Evolutionary conservation across 495 filamentous ascomycete species (phyloP).

Genomic region (Aspergillus nidulans): DNA sequence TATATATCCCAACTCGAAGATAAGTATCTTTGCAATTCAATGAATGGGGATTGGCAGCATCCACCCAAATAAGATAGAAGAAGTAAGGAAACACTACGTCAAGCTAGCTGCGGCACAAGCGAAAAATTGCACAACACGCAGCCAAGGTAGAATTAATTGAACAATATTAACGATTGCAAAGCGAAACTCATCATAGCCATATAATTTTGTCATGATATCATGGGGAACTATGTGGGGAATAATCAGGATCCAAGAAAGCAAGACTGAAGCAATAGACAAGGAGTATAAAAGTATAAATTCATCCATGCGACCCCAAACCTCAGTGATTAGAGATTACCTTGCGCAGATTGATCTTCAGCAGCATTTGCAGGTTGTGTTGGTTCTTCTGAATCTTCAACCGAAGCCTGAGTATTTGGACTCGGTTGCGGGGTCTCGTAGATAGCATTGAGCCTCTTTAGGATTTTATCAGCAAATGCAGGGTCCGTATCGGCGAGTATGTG

Average conservation of each 20-base stretch:
- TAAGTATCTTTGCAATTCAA: neutral
- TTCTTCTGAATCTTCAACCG: neutral
- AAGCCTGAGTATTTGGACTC: slow-evolving; percentile 8
- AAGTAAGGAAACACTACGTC: neutral
- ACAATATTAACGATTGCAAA: slow-evolving; percentile 1
- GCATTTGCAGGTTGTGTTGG: neutral
- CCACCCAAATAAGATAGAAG: neutral
- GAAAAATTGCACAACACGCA: neutral
- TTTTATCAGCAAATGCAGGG: slow-evolving; percentile 76
- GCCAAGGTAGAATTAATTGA: slow-evolving; percentile 15
- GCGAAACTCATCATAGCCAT: slow-evolving; percentile 13
- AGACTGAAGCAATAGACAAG: slow-evolving; percentile 6
- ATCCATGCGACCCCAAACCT: neutral
- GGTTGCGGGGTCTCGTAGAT: slow-evolving; percentile 59
- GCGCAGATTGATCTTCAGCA: slow-evolving; percentile 13
- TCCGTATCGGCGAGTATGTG: slow-evolving; percentile 76
- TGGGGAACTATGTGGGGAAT: slow-evolving; percentile 43
- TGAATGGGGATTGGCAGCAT: neutral
- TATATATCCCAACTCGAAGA: neutral
- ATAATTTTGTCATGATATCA: slow-evolving; percentile 21
- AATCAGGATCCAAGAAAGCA: slow-evolving; percentile 19
- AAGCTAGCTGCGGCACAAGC: neutral
- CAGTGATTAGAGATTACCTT: slow-evolving; percentile 54
- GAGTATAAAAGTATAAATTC: slow-evolving; percentile 9
- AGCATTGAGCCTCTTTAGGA: slow-evolving; percentile 63